A percentile compares a stretch with the other conserved stretches of the same genome.
These are phyloP conservation scores for Aegilops tauschii DNA, from an alignment of 176 grass and related monocot species.

Conservation along the genomic window DNA sequence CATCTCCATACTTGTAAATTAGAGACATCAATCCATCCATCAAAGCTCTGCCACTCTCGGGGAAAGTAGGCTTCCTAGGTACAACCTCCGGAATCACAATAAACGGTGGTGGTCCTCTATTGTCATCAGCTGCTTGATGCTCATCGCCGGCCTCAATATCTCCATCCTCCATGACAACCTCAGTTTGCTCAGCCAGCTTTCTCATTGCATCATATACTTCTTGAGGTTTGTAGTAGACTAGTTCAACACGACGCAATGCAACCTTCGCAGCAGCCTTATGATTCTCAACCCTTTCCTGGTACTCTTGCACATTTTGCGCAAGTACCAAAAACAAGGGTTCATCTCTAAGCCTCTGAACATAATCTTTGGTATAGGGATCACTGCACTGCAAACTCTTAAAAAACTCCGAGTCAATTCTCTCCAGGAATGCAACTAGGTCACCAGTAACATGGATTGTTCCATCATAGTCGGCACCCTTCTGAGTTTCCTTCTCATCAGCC, in stretches of 20 bases:
- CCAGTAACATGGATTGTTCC: conserved; percentile 73
- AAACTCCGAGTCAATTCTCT: conserved; percentile 89
- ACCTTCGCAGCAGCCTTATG: conserved; percentile 79
- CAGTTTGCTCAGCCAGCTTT: conserved; percentile 65
- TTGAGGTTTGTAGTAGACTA: conserved; percentile 96
- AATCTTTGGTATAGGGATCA: conserved; percentile 88
- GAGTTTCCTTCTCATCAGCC: conserved; percentile 77
- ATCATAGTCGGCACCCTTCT: conserved; percentile 69
- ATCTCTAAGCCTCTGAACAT: conserved; percentile 91
- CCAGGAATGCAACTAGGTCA: conserved; percentile 85
- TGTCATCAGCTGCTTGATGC: conserved; percentile 39
- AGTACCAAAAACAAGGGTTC: conserved; percentile 88
- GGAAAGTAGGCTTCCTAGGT: conserved; percentile 81
- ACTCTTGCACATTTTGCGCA: conserved; percentile 92
- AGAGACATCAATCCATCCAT: conserved; percentile 86
- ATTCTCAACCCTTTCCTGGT: conserved; percentile 69
- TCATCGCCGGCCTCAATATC: conserved; percentile 50
- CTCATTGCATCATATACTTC: conserved; percentile 96
- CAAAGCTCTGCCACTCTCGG: conserved; percentile 68
- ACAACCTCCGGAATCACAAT: conserved; percentile 79
- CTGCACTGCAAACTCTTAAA: conserved; percentile 85
- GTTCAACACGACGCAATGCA: conserved; percentile 73
- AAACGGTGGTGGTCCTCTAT: conserved; percentile 58
- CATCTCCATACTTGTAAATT: conserved; percentile 92
- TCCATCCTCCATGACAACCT: conserved; percentile 43